Percentiles rank a stretch among this genome's conserved stretches.
Evolutionary conservation across 2,329 filamentous ascomycete species (phyloP).

Genomic region (Aureobasidium melanogenum): DNA sequence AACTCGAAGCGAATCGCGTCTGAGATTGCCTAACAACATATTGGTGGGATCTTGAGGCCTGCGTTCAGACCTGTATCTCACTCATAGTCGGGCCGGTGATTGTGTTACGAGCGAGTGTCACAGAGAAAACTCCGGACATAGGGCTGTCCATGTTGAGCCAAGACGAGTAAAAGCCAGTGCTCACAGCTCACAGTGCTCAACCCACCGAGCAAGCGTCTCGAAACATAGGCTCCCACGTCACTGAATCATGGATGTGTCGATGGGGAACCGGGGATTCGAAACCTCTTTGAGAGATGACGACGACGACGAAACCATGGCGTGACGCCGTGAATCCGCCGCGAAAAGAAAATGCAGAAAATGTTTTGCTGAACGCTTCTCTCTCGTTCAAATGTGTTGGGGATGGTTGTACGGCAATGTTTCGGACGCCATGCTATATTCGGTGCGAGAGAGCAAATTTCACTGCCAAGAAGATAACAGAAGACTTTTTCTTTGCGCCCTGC

Average conservation of each 20-base stretch:
- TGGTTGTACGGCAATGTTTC: slow-evolving; percentile 11
- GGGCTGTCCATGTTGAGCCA: not conserved
- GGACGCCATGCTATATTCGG: slow-evolving; percentile 7
- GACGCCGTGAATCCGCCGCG: slow-evolving; percentile 11
- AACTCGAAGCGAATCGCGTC: not conserved
- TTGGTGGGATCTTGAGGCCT: slow-evolving; percentile 1
- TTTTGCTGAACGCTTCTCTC: not conserved
- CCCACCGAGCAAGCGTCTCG: not conserved
- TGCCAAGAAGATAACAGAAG: slow-evolving; percentile 6
- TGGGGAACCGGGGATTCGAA: not conserved
- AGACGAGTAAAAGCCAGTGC: not conserved
- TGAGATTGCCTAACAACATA: not conserved
- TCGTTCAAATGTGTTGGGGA: slow-evolving; percentile 7
- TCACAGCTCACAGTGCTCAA: not conserved
- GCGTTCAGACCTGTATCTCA: not conserved
- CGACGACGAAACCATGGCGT: not conserved
- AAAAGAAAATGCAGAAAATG: not conserved
- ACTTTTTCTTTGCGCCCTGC: not conserved
- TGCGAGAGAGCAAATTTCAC: slow-evolving; percentile 8
- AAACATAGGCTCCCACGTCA: not conserved
- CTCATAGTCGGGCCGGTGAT: slow-evolving; percentile 5
- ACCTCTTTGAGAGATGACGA: not conserved
- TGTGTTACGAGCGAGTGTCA: not conserved
- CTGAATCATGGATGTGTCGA: not conserved
- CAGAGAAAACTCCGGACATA: slow-evolving; percentile 9